These are phyloP conservation scores for Arabidopsis arenosa DNA, from an alignment of 345 rosid genomes.

Conservation along the genomic window DNA sequence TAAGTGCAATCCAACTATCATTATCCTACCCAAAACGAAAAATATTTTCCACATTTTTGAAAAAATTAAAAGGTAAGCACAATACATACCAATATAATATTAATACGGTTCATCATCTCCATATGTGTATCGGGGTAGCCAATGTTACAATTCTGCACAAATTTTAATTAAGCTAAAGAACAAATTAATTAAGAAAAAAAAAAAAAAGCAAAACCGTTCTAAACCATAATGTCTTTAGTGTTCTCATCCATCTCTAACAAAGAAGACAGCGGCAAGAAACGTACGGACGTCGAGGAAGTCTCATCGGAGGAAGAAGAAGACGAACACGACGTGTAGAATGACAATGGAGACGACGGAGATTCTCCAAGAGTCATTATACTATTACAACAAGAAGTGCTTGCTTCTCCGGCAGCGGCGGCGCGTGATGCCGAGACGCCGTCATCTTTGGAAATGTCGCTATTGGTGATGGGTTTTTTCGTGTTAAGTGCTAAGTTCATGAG, in stretches of 20 bases:
- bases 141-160: constrained; percentile 38
- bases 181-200: constrained; percentile 13
- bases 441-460: not conserved
- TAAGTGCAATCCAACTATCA: constrained; percentile 4
- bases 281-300: constrained; percentile 54
- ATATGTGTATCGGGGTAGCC: constrained; percentile 17
- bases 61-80: not conserved
- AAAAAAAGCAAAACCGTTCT: constrained; percentile 9
- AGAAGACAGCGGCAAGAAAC: constrained; percentile 52
- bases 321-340: constrained; percentile 58
- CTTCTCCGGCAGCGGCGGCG: constrained; percentile 41
- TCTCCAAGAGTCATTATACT: constrained; percentile 36
- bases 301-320: constrained; percentile 53
- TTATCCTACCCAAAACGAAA: not conserved
- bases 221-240: constrained; percentile 39
- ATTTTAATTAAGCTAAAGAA: constrained; percentile 26
- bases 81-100: constrained; percentile 8
- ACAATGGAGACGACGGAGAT: constrained; percentile 67
- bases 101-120: constrained; percentile 8
- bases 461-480: constrained; percentile 20
- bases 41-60: not conserved
- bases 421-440: constrained; percentile 31
- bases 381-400: constrained; percentile 43
- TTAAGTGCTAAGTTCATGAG: constrained; percentile 52
- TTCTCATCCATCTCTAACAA: constrained; percentile 50